Conservation (phyloP, 1,139 yeast species). For the Geotrichum citri-aurantii region DNA sequence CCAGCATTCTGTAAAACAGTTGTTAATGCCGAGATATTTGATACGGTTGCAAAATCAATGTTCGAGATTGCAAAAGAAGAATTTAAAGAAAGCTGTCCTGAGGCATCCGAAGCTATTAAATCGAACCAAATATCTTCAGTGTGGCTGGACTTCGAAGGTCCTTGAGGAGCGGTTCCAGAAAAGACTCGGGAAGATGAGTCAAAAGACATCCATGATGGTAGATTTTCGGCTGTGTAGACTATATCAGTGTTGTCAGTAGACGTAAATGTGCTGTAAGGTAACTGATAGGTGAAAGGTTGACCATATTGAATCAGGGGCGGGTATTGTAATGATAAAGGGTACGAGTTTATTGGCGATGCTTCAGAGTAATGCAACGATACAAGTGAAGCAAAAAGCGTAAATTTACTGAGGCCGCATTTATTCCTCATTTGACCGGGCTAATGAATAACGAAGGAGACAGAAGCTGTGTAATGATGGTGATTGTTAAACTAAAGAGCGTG, state of each 20-base stretch:
- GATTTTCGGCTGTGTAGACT: constrained; percentile 48
- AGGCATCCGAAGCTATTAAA: constrained; percentile 59
- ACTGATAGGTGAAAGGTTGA: constrained; percentile 55
- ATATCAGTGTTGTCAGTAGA: constrained; percentile 43
- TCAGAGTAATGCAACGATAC: neutral
- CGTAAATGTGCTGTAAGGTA: constrained; percentile 67
- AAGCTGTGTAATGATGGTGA: neutral
- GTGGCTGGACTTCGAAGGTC: constrained; percentile 16
- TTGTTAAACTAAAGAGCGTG: neutral
- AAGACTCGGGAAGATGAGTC: constrained; percentile 57
- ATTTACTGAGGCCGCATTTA: neutral
- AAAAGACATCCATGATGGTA: constrained; percentile 77
- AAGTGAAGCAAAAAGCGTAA: neutral
- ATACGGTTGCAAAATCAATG: constrained; percentile 27
- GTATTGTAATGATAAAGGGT: constrained; percentile 43
- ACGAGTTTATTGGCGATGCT: constrained; percentile 13
- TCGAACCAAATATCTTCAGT: constrained; percentile 41
- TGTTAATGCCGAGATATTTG: constrained; percentile 18
- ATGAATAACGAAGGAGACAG: neutral
- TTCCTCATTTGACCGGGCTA: neutral
- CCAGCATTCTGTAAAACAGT: constrained; percentile 28
- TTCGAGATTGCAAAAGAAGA: constrained; percentile 57
- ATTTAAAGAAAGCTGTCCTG: constrained; percentile 41
- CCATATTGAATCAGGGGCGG: constrained; percentile 82
- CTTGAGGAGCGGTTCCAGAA: constrained; percentile 59